Base-by-base conservation (phyloP, 306 rosid genomes). In the Vigna hirtella region DNA sequence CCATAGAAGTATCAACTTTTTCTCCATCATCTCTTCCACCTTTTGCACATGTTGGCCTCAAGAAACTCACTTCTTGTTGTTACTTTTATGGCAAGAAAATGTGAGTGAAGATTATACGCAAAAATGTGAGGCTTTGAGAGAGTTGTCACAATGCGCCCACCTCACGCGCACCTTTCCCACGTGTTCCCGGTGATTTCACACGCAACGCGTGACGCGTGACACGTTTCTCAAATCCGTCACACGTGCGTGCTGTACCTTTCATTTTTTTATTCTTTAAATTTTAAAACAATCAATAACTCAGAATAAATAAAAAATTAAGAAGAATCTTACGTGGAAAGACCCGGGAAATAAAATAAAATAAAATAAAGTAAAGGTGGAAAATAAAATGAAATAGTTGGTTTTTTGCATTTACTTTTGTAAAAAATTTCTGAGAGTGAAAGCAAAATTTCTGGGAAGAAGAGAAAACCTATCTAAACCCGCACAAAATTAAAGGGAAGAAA, bases 121-220 rank as follows among this genome's bases (percentile, higher is more conserved):
- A 51, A 64, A 64, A 28, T 36, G 76, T 70, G 38, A 67, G 63
- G 63, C 38, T 9, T 9, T 5, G 66, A 59, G 66, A 49, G 4
- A 47, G 48, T 18, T 66, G 70, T 80, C 80, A 73, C 64, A 15
- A n/a, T 5, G 61, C 15, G 26, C 47, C 57, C 79, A 77, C 79
- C 70, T 40, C 78, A 70, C 71, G 74, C 79, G 56, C 82, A 56
- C 66, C 82, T 56, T 47, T 57, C 79, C 14, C 71, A 47, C 64
- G 58, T 63, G 81, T 71, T 61, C 26, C 28, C 47, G 7, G 12
- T 43, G 20, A 51, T 26, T 70, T 53, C 56, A 14, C 82, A 72
- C 86, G 76, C 78, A 70, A 76, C 74, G 4, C n/a, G 8, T 7
- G 4, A 58, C 38, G 58, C 13, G 8, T 7, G 5, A 58, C 38